Evolutionary conservation across 2,329 filamentous ascomycete species (phyloP), one percentile per base, ranked within the genome.

Genomic region (Botrytis sinoallii): DNA sequence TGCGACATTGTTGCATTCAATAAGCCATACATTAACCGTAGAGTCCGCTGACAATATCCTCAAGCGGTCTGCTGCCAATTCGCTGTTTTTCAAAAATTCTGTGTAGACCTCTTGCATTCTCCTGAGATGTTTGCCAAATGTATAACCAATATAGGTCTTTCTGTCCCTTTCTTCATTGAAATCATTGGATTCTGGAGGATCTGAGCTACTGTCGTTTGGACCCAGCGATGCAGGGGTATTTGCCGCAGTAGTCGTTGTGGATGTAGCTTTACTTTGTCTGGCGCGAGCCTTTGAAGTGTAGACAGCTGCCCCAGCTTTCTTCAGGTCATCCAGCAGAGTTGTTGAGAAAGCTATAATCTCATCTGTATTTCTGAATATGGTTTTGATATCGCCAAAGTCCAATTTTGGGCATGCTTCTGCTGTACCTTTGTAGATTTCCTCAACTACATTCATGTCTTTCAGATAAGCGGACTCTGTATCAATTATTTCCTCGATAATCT

Each of bases 381-480:
- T 87, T 81, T 95, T 97, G 79, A 97, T 91, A 76, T 97, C 97
- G 76, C 95, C 93, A 60, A 89, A 85, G 61, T 92, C 93, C 42
- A 98, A 88, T 76, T 94, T 90, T 14, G 93, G 90, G 73, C 93
- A 94, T 18, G 92, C 92, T 77, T 92, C 90, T 1, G 94, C 93
- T 0, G 96, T 98, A 61, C 93, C 94, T 83, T 97, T 97, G 86
- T 98, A 99, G 72, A 99, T 98, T 80, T 98, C 95, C 80, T 97
- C 94, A 3, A 97, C 92, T 71, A 99, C 95, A 81, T 95, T 97
- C 93, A 99, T 95, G 81, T 99, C 96, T 76, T 94, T 90, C 73
- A 97, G 91, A 82, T 97, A 98, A 9, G 92, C 91, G 66, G 94
- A 91, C 81, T 99, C 96, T 0, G 96, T 99, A 79, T 98, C 94